phyloP scores from a whole-genome alignment of 495 filamentous ascomycete genomes.

The Talaromyces proteolyticus region DNA sequence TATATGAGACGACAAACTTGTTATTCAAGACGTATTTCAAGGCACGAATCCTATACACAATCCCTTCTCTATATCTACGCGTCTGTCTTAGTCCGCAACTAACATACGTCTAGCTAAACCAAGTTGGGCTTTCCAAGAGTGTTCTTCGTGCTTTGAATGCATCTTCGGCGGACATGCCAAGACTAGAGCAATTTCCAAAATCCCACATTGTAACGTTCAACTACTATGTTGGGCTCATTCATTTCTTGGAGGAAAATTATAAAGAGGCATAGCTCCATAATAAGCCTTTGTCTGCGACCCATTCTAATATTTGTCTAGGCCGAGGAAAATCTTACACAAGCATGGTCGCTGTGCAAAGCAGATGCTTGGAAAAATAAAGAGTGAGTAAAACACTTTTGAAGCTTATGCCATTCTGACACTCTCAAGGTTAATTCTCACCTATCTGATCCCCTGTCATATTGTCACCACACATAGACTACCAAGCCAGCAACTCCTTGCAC shows the following conservation, averaged over 20 bases:
- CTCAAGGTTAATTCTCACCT: constrained; percentile 86
- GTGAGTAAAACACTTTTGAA: constrained; percentile 37
- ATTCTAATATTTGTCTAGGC: constrained; percentile 43
- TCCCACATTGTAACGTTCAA: constrained; percentile 94
- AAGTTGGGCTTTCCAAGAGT: constrained; percentile 83
- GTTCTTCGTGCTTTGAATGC: constrained; percentile 75
- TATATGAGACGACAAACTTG: constrained; percentile 87
- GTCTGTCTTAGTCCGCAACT: background rate
- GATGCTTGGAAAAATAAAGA: constrained; percentile 70
- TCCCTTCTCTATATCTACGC: background rate
- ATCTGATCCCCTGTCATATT: constrained; percentile 87
- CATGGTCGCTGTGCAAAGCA: constrained; percentile 71
- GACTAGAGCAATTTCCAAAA: constrained; percentile 67
- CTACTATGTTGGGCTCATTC: constrained; percentile 86
- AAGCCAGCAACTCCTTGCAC: constrained; percentile 58
- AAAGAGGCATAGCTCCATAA: constrained; percentile 42
- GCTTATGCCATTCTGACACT: no score
- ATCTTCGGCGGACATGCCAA: constrained; percentile 68
- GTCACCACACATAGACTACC: constrained; percentile 83
- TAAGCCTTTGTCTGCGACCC: background rate
- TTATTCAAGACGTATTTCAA: constrained; percentile 98
- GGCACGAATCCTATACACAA: constrained; percentile 25
- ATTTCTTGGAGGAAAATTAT: constrained; percentile 92
- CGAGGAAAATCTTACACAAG: constrained; percentile 71
- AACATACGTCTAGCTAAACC: constrained; percentile 54